Percentiles rank a stretch among this genome's conserved stretches.
phyloP scores from a whole-genome alignment of 2,329 filamentous ascomycete species.

The Diaporthe australafricana region DNA sequence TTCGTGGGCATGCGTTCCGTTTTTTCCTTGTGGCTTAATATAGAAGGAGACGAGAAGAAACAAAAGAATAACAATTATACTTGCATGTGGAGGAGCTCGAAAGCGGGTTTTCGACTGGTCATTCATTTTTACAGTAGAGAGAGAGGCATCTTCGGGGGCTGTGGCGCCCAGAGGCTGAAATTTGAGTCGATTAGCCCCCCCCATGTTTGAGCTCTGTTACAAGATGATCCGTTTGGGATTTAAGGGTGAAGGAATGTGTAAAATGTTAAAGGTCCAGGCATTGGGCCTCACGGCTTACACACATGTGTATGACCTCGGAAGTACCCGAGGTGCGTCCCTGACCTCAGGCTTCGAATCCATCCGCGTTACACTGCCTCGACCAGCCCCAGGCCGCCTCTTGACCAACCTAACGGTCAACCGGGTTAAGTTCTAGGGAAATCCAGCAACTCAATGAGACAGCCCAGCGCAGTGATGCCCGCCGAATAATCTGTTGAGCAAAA shows the following conservation, averaged over 20 bases:
- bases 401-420: not conserved
- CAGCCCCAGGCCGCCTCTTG: not conserved
- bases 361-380: not conserved
- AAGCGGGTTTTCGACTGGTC: not conserved
- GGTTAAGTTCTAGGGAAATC: not conserved
- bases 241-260: slow-evolving; percentile 16
- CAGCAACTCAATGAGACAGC: not conserved
- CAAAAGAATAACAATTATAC: not conserved
- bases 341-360: not conserved
- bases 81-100: not conserved
- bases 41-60: not conserved
- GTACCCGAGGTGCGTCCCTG: not conserved
- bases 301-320: not conserved
- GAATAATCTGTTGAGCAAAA: not conserved
- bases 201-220: not conserved
- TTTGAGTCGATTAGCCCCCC: not conserved
- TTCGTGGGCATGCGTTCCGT: slow-evolving; percentile 36
- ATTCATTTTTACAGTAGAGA: not conserved
- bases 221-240: not conserved
- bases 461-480: not conserved
- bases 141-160: not conserved
- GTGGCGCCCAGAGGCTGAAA: not conserved
- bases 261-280: not conserved
- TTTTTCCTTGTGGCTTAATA: slow-evolving; percentile 16
- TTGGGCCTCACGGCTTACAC: not conserved